Conservation (phyloP, 345 rosid species). For the Citrus australasica region DNA sequence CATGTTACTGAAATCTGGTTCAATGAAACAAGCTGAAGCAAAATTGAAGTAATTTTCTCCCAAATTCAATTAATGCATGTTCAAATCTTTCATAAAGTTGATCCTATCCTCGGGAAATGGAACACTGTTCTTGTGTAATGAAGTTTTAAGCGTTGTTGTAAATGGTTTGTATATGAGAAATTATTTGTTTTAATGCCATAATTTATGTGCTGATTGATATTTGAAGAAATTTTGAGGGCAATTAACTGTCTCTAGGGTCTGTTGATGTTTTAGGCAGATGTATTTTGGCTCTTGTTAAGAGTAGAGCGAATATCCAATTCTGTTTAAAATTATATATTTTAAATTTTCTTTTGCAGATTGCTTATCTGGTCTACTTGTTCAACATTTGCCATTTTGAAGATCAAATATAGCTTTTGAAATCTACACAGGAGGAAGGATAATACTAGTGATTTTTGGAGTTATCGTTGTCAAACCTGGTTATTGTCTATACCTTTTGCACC, state of each 20-base stretch:
- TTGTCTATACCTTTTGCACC: neutral
- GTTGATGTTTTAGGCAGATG: neutral
- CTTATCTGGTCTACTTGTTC: conserved; percentile 1
- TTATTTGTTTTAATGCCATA: neutral
- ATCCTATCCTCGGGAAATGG: neutral
- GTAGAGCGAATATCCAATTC: neutral
- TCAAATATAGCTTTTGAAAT: too few species aligned
- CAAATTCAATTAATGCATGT: neutral
- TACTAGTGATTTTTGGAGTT: neutral
- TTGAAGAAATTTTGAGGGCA: neutral
- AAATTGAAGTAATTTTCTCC: neutral
- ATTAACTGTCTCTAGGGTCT: neutral
- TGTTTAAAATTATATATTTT: neutral
- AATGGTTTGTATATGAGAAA: neutral
- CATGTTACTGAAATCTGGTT: neutral
- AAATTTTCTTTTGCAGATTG: conserved; percentile 13
- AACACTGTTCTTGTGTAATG: neutral
- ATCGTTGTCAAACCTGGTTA: neutral
- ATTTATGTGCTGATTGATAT: neutral
- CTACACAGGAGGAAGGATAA: conserved; percentile 9
- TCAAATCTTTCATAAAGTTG: neutral
- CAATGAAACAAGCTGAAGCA: neutral
- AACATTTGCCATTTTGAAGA: neutral
- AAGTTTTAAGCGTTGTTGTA: neutral
- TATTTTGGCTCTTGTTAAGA: neutral